A percentile compares a stretch with the other conserved stretches of the same genome.
These are phyloP conservation scores for Trichoderma brevicompactum DNA, from an alignment of 2,329 filamentous ascomycete genomes.

Conservation along the genomic window DNA sequence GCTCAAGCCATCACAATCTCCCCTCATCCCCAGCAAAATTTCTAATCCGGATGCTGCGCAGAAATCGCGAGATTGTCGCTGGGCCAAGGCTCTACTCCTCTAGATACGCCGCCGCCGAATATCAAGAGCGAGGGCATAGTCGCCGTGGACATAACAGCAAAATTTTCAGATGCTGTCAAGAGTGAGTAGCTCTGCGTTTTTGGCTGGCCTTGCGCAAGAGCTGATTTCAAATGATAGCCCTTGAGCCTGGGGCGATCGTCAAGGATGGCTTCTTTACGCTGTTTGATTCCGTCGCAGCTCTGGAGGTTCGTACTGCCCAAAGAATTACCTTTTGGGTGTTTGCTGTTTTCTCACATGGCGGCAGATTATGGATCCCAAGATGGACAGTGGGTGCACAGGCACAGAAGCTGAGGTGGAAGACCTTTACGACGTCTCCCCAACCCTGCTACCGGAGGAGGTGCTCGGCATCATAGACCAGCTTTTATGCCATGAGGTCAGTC, in stretches of 20 bases:
- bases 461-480: slow-evolving; percentile 94
- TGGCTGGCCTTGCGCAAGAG: not conserved
- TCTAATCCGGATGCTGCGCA: slow-evolving; percentile 38
- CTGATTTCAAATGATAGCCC: slow-evolving; percentile 53
- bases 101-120: slow-evolving; percentile 46
- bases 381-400: slow-evolving; percentile 89
- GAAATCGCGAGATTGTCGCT: slow-evolving; percentile 50
- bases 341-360: slow-evolving; percentile 14
- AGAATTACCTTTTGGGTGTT: not conserved
- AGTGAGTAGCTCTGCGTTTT: slow-evolving; percentile 45
- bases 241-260: slow-evolving; percentile 79
- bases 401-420: slow-evolving; percentile 83
- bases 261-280: slow-evolving; percentile 95
- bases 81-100: slow-evolving; percentile 39
- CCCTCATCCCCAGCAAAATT: slow-evolving; percentile 28
- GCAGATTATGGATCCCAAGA: slow-evolving; percentile 98
- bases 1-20: slow-evolving; percentile 23
- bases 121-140: slow-evolving; percentile 56
- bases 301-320: slow-evolving; percentile 61
- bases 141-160: slow-evolving; percentile 61
- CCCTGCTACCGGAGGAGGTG: slow-evolving; percentile 75
- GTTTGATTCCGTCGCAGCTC: slow-evolving; percentile 88
- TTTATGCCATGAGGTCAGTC: slow-evolving; percentile 77
- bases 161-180: slow-evolving; percentile 57
- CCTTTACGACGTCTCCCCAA: slow-evolving; percentile 72